Conservation (phyloP, 1,139 yeast species). For the Candida smagusa region DNA sequence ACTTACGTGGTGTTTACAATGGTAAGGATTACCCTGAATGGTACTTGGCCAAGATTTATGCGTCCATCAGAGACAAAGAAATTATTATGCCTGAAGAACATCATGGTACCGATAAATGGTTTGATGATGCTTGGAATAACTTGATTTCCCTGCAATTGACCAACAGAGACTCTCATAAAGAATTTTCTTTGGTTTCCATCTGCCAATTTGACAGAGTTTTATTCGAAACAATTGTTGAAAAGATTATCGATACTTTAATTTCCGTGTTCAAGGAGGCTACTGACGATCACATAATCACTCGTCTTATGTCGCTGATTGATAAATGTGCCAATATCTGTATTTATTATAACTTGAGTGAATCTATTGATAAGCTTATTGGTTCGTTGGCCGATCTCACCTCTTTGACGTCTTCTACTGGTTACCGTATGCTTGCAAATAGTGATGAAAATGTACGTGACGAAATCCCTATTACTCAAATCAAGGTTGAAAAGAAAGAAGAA, state of each 20-base stretch:
- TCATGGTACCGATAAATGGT: conserved; percentile 81
- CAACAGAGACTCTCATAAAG: conserved; percentile 6
- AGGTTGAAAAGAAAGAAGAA: conserved; percentile 48
- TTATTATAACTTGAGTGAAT: conserved; percentile 52
- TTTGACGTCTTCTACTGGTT: conserved; percentile 25
- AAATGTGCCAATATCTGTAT: conserved; percentile 77
- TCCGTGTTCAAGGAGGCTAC: conserved; percentile 81
- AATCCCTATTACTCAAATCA: conserved; percentile 46
- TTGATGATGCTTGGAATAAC: conserved; percentile 92
- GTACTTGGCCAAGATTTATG: conserved; percentile 78
- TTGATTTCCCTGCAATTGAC: conserved; percentile 54
- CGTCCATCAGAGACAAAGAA: conserved; percentile 79
- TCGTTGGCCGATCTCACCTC: conserved; percentile 64
- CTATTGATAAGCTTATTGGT: conserved; percentile 64
- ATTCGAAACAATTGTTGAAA: conserved; percentile 60
- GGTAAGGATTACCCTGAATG: conserved; percentile 79
- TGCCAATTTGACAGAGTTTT: conserved; percentile 64
- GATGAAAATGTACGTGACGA: conserved; percentile 43
- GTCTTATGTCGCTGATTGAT: conserved; percentile 84
- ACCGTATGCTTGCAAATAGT: not conserved
- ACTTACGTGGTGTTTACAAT: conserved; percentile 76
- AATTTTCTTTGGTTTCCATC: conserved; percentile 20
- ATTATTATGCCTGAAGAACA: conserved; percentile 98
- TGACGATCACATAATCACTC: conserved; percentile 84
- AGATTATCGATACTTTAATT: conserved; percentile 65